Evolutionary conservation across 345 rosid species (phyloP), one percentile per base, ranked within the genome.

Genomic region (Cardamine resedifolia): DNA sequence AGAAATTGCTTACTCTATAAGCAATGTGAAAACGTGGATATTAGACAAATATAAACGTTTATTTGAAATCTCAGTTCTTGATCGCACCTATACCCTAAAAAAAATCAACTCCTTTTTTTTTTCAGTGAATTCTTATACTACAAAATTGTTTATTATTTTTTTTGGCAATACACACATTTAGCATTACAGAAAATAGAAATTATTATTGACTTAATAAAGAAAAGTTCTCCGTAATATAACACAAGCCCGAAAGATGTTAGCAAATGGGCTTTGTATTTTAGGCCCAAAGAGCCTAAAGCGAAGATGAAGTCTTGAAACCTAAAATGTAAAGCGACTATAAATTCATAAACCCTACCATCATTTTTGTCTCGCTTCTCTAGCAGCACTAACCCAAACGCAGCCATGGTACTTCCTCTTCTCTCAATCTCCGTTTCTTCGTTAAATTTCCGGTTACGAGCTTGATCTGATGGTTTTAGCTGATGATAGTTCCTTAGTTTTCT

Each of bases 321-420:
- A 73, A 45, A 56, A 65, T 55, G 39, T 8, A 20, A 21, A 64
- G 48, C 39, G 60, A 61, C 28, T 58, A 36, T 53, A 73, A 78
- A 43, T 0, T 20, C 14, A 68, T 61, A 82, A 86, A 81, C 93
- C 91, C 91, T 83, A 83, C 5, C 31, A 1, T 7, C 69, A 36
- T 43, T 69, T 72, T 45, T 33, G 21, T 2, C n/a, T 8, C 28
- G 48, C 19, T 26, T 27, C 77, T 2, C 15, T 52, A 21, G 68
- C 65, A 65, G 62, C 57, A 18, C 33, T 4, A 55, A 62, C 33
- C 50, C 44, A 18, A 30, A 68, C 23, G 59, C 68, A 26, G 28
- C 78, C 72, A 85, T 86, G 92, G 92, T 87, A 18, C 21, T 30
- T 69, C 9, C 33, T 21, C 1, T 2, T 31, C 36, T 28, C 50